Evolutionary conservation across 1,284 basidiomycete genomes (phyloP).

Genomic region (Pseudozyma flocculosa): DNA sequence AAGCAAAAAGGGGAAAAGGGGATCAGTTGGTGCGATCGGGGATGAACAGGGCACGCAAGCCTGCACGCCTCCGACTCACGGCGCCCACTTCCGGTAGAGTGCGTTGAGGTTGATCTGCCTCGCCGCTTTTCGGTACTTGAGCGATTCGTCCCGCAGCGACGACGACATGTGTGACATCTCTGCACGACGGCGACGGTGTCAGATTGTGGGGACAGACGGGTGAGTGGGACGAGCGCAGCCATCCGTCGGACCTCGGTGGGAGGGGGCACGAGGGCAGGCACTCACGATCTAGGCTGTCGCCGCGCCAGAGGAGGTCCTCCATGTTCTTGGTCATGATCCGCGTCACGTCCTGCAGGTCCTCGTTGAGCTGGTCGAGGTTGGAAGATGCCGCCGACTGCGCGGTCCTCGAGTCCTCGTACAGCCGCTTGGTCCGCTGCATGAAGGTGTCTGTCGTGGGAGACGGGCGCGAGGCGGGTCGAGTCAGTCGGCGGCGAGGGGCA

Average conservation of each 20-base stretch:
- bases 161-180: slow-evolving; percentile 94
- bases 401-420: slow-evolving; percentile 90
- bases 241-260: no score
- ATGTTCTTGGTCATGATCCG: slow-evolving; percentile 99
- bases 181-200: slow-evolving; percentile 7
- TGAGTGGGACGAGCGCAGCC: no score
- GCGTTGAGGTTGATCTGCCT: slow-evolving; percentile 91
- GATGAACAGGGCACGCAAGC: background rate
- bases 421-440: slow-evolving; percentile 93
- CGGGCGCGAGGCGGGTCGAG: no score
- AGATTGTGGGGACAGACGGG: no score
- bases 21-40: no score
- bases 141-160: slow-evolving; percentile 91
- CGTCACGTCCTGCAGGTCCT: slow-evolving; percentile 95
- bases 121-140: slow-evolving; percentile 95
- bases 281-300: slow-evolving; percentile 84
- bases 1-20: background rate
- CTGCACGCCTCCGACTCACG: slow-evolving; percentile 68
- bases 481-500: no score
- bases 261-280: no score
- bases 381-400: slow-evolving; percentile 69
- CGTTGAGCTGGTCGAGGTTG: slow-evolving; percentile 83
- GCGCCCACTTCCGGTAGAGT: slow-evolving; percentile 92
- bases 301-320: slow-evolving; percentile 97
- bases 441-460: slow-evolving; percentile 99